Conservation (phyloP, 1,284 basidiomycete genomes). For the Ustilago trichophora region DNA sequence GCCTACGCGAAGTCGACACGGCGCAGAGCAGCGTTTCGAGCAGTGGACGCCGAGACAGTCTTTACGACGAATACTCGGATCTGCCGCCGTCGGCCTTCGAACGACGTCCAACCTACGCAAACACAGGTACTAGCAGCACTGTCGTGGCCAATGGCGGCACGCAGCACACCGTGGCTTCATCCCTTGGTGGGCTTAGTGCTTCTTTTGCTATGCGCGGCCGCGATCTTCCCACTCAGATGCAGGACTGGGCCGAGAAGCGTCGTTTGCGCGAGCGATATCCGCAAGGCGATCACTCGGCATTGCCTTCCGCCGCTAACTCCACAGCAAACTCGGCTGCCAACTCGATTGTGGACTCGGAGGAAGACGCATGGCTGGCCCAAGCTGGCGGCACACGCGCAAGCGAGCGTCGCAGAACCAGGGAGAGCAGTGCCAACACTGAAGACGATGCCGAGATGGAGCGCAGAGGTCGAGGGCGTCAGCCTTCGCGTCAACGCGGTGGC, state of each 20-base stretch:
- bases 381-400: background rate
- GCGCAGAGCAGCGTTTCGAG: slow-evolving; percentile 3
- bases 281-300: slow-evolving; percentile 55
- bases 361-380: slow-evolving; percentile 20
- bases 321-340: slow-evolving; percentile 40
- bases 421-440: slow-evolving; percentile 28
- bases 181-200: slow-evolving; percentile 49
- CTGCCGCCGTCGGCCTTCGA: slow-evolving; percentile 48
- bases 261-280: slow-evolving; percentile 58
- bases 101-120: slow-evolving; percentile 33
- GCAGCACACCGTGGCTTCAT: slow-evolving; percentile 20
- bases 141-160: slow-evolving; percentile 10
- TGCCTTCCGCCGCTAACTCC: slow-evolving; percentile 53
- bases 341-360: slow-evolving; percentile 39
- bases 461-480: slow-evolving; percentile 32
- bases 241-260: slow-evolving; percentile 59
- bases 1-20: slow-evolving; percentile 2
- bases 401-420: slow-evolving; percentile 12
- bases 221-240: slow-evolving; percentile 48
- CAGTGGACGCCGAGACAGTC: slow-evolving; percentile 21
- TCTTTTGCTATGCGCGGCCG: slow-evolving; percentile 61
- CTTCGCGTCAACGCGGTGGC: slow-evolving; percentile 19
- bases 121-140: background rate
- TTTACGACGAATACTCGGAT: slow-evolving; percentile 34
- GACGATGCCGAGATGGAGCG: slow-evolving; percentile 34